Conservation (phyloP, 176 grass and related monocot genomes). For the Otatea glauca region DNA sequence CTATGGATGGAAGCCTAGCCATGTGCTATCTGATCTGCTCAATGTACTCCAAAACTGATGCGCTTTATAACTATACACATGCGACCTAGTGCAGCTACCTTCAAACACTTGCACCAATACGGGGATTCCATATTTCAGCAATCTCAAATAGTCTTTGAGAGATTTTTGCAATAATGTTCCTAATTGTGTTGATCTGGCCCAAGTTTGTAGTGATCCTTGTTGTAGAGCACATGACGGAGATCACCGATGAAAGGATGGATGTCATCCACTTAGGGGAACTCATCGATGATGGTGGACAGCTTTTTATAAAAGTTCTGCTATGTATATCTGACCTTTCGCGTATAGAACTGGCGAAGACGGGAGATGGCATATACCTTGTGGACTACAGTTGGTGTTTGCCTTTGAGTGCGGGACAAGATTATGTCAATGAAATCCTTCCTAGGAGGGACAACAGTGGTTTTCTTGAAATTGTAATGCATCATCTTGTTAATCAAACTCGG, state of each 20-base stretch:
- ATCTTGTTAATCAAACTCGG: constrained; percentile 41
- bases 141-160: constrained; percentile 69
- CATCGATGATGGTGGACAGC: constrained; percentile 70
- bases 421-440: constrained; percentile 85
- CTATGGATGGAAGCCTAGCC: too few relatives aligned
- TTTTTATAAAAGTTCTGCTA: constrained; percentile 85
- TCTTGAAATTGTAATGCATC: constrained; percentile 88
- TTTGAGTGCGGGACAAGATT: constrained; percentile 76
- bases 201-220: constrained; percentile 94
- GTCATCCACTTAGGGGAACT: constrained; percentile 67
- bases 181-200: constrained; percentile 75
- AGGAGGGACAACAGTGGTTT: constrained; percentile 71
- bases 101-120: constrained; percentile 76
- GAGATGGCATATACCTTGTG: constrained; percentile 77
- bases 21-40: too few relatives aligned
- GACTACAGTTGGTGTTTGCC: constrained; percentile 83
- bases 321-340: constrained; percentile 73
- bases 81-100: constrained; percentile 66
- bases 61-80: constrained; percentile 80
- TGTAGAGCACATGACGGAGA: constrained; percentile 77
- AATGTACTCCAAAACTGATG: constrained; percentile 40
- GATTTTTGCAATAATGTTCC: constrained; percentile 75
- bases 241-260: constrained; percentile 79
- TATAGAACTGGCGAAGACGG: constrained; percentile 77
- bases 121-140: constrained; percentile 75